A percentile compares a stretch with the other conserved stretches of the same genome.
These are phyloP conservation scores for Beta macrorhiza DNA, from an alignment of 179 eudicot genomes.

Conservation along the genomic window DNA sequence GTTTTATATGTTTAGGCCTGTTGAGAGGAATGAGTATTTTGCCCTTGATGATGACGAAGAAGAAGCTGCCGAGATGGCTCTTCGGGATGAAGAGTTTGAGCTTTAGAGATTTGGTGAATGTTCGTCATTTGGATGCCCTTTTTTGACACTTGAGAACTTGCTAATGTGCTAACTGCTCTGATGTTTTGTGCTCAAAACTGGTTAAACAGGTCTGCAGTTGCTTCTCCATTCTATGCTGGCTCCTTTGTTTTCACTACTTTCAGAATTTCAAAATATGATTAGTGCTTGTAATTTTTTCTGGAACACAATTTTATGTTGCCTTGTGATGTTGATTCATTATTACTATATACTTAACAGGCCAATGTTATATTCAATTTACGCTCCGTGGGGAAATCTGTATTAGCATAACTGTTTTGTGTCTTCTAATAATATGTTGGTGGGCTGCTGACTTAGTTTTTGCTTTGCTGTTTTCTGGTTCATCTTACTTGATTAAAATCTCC, in stretches of 20 bases:
- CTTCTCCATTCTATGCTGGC: slow-evolving; percentile 2
- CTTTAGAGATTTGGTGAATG: slow-evolving; percentile 37
- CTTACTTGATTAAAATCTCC: not conserved
- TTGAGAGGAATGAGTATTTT: slow-evolving; percentile 86
- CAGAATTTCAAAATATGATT: not conserved
- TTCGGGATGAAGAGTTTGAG: slow-evolving; percentile 85
- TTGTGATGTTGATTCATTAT: slow-evolving; percentile 6
- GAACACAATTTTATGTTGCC: slow-evolving; percentile 11
- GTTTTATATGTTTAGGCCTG: slow-evolving; percentile 95
- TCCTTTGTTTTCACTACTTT: not conserved
- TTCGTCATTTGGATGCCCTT: not conserved
- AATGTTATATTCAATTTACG: not conserved
- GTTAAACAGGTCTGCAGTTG: slow-evolving; percentile 16
- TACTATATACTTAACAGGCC: slow-evolving; percentile 1
- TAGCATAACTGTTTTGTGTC: not conserved
- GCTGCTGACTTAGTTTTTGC: not conserved
- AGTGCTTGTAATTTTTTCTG: slow-evolving; percentile 12
- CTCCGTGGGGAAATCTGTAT: not conserved
- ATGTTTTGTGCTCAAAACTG: slow-evolving; percentile 10
- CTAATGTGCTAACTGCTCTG: slow-evolving; percentile 16
- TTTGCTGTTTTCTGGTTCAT: not conserved
- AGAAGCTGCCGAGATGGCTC: slow-evolving; percentile 89
- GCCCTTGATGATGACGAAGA: slow-evolving; percentile 85
- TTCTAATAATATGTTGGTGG: not conserved
- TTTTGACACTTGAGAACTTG: slow-evolving; percentile 3